Base-by-base conservation (phyloP, 1,284 basidiomycete genomes). In the Golubevia sp. region DNA sequence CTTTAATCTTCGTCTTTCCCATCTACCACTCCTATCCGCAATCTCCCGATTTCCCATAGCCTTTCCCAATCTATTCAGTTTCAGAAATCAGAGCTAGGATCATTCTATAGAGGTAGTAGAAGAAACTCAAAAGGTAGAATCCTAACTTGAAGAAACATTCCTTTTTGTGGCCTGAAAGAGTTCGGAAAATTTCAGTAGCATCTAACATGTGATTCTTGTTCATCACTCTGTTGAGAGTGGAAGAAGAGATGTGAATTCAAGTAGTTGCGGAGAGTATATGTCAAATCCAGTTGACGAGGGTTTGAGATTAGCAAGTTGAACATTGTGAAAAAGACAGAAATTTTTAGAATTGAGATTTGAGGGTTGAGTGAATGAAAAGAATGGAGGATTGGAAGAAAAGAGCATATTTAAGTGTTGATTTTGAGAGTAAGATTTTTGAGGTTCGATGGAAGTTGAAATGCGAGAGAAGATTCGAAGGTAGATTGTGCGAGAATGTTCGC, bases 131-230 rank as follows among this genome's bases (percentile, higher is more conserved):
- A 18, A 82, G 70, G 58, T 81, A 82, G 66, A 81, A 79, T 1
- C 75, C 79, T 15, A 82, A 66, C 61, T 82, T 82, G 73, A 79
- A 63, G 83, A 99, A 98, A 78, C 91, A 76, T 48, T 71, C 95
- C 84, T 95, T 97, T 87, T 99, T 99, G 86, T 98, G 97, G 49
- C 88, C 90, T 18, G 91, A 90, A 54, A 99, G 86, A 67, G 96
- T 96, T 73, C 97, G 89, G 88, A 99, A 99, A 77, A 99, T 99
- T 85, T 99, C 97, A 30, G 97, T 99, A 59, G 96, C 96, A 84
- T 99, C 96, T 84, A 97, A 96, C 92, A 97, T 96, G 86, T 98
- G 95, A 80, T 92, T 92, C 82, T 94, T 94, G 84, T 91, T 91
- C 80, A 92, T 89, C 82, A 98, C 93, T 86, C 94, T 98, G 83